Evolutionary conservation across 1,284 basidiomycete genomes (phyloP).

Genomic region (Leccinum cinnamomeum): DNA sequence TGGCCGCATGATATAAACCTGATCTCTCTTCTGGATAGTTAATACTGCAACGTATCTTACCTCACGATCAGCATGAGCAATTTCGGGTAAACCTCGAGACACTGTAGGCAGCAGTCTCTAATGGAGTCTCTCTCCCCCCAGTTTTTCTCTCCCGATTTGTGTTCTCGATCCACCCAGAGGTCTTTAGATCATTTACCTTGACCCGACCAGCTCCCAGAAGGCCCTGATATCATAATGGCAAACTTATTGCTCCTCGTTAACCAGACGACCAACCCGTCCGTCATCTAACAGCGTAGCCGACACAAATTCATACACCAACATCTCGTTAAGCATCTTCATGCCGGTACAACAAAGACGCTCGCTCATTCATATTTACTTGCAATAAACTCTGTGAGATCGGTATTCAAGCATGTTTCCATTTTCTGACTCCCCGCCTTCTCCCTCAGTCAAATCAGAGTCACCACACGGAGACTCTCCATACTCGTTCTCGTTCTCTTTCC

Average conservation of each 20-base stretch:
- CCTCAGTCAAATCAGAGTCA: constrained; percentile 34
- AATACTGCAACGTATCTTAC: not conserved
- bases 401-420: not conserved
- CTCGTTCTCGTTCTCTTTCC: constrained; percentile 27
- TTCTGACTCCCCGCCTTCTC: constrained; percentile 2
- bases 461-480: constrained; percentile 26
- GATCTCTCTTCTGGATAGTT: too few relatives aligned
- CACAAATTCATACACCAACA: constrained; percentile 48
- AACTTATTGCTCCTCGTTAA: constrained; percentile 51
- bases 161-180: not conserved
- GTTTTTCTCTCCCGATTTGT: constrained; percentile 35
- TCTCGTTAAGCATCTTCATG: constrained; percentile 64
- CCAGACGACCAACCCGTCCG: not conserved
- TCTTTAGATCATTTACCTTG: not conserved
- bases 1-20: too few relatives aligned
- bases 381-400: too few relatives aligned
- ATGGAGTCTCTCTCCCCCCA: constrained; percentile 31
- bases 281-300: constrained; percentile 33
- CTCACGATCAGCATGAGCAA: constrained; percentile 12
- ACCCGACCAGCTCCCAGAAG: constrained; percentile 45
- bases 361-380: too few relatives aligned
- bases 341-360: constrained; percentile 16
- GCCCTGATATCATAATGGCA: constrained; percentile 54
- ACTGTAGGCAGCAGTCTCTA: constrained; percentile 30
- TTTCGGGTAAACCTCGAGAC: constrained; percentile 8